phyloP scores from a whole-genome alignment of 768 basidiomycete species.

The Kondoa malvinella region DNA sequence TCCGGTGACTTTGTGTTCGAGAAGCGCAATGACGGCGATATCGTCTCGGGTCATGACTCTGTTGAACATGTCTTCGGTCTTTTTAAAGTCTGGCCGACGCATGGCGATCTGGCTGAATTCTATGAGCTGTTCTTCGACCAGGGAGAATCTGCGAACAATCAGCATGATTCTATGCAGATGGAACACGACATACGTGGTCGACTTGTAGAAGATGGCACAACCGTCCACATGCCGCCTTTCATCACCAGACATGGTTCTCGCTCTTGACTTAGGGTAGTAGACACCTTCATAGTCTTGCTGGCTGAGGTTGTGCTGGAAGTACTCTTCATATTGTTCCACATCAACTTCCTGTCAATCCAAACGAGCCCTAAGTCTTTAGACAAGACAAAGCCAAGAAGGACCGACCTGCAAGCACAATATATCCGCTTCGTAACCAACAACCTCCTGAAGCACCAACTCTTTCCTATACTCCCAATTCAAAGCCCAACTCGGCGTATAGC shows the following conservation, averaged over 20 bases:
- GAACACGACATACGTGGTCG: conserved; percentile 32
- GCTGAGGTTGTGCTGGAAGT: conserved; percentile 56
- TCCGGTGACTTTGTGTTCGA: conserved; percentile 75
- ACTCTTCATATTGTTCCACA: conserved; percentile 77
- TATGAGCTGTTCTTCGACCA: conserved; percentile 81
- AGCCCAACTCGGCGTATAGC: conserved; percentile 94
- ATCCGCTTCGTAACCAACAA: conserved; percentile 64
- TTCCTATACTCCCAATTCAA: conserved; percentile 88
- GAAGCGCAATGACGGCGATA: conserved; percentile 66
- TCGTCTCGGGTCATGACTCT: conserved; percentile 89
- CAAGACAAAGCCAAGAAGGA: background rate
- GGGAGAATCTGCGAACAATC: conserved; percentile 48
- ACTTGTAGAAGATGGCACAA: conserved; percentile 89
- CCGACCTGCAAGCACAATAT: conserved; percentile 66
- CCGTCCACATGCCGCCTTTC: conserved; percentile 85
- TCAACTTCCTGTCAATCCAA: conserved; percentile 51
- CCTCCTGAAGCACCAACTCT: conserved; percentile 67
- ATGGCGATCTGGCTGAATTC: conserved; percentile 87
- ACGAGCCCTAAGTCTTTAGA: background rate
- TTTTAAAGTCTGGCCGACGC: conserved; percentile 83
- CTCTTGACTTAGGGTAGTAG: conserved; percentile 78
- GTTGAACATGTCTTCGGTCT: conserved; percentile 98
- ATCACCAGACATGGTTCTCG: conserved; percentile 74
- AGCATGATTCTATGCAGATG: background rate
- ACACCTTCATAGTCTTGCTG: conserved; percentile 74